Evolutionary conservation across 2,329 filamentous ascomycete species (phyloP).

Genomic region (Scortechinia acanthostroma): DNA sequence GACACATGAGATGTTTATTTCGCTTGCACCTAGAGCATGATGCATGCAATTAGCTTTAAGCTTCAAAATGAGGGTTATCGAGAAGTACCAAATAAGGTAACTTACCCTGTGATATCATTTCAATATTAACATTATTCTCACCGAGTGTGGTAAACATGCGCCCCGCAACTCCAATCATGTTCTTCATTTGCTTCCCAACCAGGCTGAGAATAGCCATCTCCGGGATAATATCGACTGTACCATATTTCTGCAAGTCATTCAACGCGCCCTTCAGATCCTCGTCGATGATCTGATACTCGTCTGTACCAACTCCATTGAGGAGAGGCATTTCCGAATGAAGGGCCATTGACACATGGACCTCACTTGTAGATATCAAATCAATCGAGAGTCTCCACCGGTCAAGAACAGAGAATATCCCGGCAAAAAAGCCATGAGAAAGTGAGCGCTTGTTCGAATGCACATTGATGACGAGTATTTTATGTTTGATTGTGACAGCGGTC

Average conservation of each 20-base stretch:
- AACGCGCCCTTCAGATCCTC: slow-evolving; percentile 39
- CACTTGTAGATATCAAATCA: slow-evolving; percentile 89
- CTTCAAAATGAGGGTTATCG: not conserved
- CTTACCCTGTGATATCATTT: slow-evolving; percentile 97
- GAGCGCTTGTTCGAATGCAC: slow-evolving; percentile 96
- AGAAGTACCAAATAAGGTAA: not conserved
- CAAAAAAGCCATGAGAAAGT: slow-evolving; percentile 91
- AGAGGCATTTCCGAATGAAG: slow-evolving; percentile 52
- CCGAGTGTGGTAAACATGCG: slow-evolving; percentile 92
- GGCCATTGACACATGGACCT: slow-evolving; percentile 96
- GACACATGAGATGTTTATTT: slow-evolving; percentile 98
- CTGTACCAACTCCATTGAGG: slow-evolving; percentile 46
- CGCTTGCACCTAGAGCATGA: slow-evolving; percentile 67
- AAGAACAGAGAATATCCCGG: slow-evolving; percentile 84
- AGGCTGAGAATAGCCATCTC: slow-evolving; percentile 94
- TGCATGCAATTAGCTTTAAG: not conserved
- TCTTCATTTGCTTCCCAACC: slow-evolving; percentile 93
- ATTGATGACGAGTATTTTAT: slow-evolving; percentile 93
- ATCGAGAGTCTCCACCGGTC: slow-evolving; percentile 83
- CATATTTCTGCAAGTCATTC: slow-evolving; percentile 70
- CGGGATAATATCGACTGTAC: slow-evolving; percentile 81
- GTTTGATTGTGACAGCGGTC: slow-evolving; percentile 92
- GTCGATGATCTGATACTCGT: slow-evolving; percentile 53
- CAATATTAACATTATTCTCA: slow-evolving; percentile 89
- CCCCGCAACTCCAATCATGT: slow-evolving; percentile 89